Conservation (phyloP, 768 basidiomycete genomes). For the Amanita subjunquillea region DNA sequence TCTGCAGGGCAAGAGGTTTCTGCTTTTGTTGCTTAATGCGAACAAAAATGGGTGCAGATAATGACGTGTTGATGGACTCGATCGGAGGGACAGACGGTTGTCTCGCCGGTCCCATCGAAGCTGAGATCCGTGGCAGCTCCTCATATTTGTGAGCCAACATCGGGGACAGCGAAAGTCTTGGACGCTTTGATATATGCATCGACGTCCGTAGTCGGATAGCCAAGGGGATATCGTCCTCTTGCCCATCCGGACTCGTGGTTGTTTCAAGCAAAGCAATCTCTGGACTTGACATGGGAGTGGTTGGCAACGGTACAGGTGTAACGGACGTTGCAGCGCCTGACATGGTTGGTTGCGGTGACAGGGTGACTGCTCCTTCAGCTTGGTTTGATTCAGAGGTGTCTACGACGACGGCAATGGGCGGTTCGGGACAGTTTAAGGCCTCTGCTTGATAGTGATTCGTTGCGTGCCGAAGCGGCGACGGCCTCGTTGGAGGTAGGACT, state of each 20-base stretch:
- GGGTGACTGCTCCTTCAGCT: neutral
- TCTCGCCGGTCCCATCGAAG: neutral
- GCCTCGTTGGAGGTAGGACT: conserved; percentile 11
- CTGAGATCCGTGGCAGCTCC: neutral
- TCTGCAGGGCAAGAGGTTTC: conserved; percentile 2
- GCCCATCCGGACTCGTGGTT: conserved; percentile 2
- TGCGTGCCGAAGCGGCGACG: conserved; percentile 5
- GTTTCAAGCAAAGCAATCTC: conserved; percentile 15
- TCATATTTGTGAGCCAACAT: conserved; percentile 1
- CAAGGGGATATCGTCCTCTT: conserved; percentile 2
- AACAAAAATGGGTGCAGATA: neutral
- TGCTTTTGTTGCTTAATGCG: conserved; percentile 6
- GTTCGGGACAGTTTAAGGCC: neutral
- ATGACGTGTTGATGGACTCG: conserved; percentile 13
- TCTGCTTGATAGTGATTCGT: conserved; percentile 1
- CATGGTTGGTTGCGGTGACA: neutral
- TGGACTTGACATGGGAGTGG: conserved; percentile 19
- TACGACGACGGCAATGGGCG: neutral
- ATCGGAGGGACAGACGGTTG: conserved; percentile 18
- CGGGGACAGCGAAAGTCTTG: neutral
- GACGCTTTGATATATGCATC: conserved; percentile 1
- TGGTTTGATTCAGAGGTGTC: neutral
- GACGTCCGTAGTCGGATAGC: neutral
- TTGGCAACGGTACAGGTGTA: neutral
- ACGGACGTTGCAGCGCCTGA: neutral